A percentile compares a stretch with the other conserved stretches of the same genome.
phyloP scores from a whole-genome alignment of 129 eudicot genomes.

The Mikania micrantha region DNA sequence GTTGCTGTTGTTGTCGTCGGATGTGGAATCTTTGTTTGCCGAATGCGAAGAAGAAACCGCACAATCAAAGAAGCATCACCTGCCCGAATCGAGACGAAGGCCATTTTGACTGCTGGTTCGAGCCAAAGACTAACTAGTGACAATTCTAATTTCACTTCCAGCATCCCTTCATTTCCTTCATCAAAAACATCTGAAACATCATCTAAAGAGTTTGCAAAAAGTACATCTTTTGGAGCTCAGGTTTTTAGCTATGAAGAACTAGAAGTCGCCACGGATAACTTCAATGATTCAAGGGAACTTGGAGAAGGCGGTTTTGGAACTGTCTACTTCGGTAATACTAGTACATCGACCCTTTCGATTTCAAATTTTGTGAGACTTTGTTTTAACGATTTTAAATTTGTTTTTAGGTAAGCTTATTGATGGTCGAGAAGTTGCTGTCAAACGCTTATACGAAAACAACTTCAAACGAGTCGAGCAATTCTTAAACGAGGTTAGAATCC shows the following conservation, averaged over 20 bases:
- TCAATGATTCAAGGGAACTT: background rate
- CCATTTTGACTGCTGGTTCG: background rate
- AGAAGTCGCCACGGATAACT: background rate
- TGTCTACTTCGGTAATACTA: background rate
- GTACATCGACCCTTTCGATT: background rate
- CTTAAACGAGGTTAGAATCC: constrained; percentile 6
- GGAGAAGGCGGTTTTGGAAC: constrained; percentile 7
- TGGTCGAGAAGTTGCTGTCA: constrained; percentile 5
- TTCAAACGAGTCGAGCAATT: background rate
- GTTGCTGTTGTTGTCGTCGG: background rate
- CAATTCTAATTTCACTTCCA: background rate
- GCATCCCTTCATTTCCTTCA: background rate
- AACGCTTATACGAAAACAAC: constrained; percentile 1
- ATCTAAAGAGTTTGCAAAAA: background rate
- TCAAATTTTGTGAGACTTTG: background rate
- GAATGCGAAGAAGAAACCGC: background rate
- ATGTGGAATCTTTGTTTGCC: background rate
- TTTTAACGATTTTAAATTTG: background rate
- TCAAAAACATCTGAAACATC: constrained; percentile 4
- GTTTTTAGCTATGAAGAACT: constrained; percentile 3
- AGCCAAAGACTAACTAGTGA: background rate
- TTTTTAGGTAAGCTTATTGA: constrained; percentile 1
- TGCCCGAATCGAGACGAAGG: background rate
- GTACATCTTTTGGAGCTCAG: constrained; percentile 1
- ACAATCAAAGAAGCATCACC: background rate